These are phyloP conservation scores for Geranomyces michiganensis DNA, from an alignment of 192 early-diverging fungal species.

Conservation along the genomic window DNA sequence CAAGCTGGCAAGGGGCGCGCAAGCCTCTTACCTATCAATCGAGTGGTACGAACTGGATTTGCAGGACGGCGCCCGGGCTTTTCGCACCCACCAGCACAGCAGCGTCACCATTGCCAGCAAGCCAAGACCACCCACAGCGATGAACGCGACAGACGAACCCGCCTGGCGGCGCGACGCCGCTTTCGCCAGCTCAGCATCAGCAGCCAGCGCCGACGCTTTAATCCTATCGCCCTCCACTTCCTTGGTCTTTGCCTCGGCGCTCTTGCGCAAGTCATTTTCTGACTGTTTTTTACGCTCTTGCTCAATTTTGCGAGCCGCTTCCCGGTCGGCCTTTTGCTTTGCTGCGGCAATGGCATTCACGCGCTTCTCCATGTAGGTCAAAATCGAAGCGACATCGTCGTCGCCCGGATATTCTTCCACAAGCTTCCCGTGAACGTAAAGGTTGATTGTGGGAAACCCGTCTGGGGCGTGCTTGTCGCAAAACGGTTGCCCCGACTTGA, in stretches of 20 bases:
- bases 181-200: background rate
- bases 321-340: background rate
- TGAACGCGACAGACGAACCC: background rate
- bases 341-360: background rate
- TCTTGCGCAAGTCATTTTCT: background rate
- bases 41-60: background rate
- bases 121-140: background rate
- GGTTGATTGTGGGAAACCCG: slow-evolving; percentile 32
- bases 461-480: slow-evolving; percentile 19
- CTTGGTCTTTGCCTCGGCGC: background rate
- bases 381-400: slow-evolving; percentile 15
- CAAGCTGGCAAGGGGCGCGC: too few relatives aligned
- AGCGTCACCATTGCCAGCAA: background rate
- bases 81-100: background rate
- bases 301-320: background rate
- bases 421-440: slow-evolving; percentile 31
- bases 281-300: slow-evolving; percentile 5
- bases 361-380: slow-evolving; percentile 22
- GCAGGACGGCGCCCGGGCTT: background rate
- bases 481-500: background rate
- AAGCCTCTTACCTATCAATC: background rate
- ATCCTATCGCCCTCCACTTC: background rate
- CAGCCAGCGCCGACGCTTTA: background rate
- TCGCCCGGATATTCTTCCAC: slow-evolving; percentile 29
- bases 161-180: background rate